These are phyloP conservation scores for Schwanniomyces etchellsii DNA, from an alignment of 1,139 yeast genomes.

Conservation along the genomic window DNA sequence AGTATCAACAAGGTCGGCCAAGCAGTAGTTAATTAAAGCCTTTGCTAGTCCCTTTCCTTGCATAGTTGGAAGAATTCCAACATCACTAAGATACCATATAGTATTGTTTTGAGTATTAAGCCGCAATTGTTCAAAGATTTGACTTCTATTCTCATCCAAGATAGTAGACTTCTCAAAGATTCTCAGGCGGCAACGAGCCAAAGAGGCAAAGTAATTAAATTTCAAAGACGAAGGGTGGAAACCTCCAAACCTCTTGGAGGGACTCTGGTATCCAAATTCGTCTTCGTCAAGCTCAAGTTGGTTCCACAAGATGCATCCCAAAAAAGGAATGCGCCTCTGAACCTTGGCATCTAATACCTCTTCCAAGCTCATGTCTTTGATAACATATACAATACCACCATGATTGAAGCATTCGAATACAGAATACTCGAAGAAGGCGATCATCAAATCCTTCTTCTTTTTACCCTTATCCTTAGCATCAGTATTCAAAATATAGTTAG, in stretches of 20 bases:
- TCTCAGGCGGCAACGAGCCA: constrained; percentile 31
- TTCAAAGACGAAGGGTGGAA: constrained; percentile 26
- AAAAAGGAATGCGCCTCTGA: constrained; percentile 15
- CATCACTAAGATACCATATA: constrained; percentile 37
- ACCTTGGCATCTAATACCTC: constrained; percentile 9
- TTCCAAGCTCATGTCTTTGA: constrained; percentile 31
- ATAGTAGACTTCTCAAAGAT: constrained; percentile 30
- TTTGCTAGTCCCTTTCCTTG: constrained; percentile 37
- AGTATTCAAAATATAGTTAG: constrained; percentile 34
- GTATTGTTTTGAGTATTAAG: constrained; percentile 10
- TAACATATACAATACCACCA: constrained; percentile 27
- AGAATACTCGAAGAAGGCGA: constrained; percentile 31
- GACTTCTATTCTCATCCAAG: constrained; percentile 27
- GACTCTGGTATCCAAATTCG: constrained; percentile 17
- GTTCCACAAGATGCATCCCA: constrained; percentile 37
- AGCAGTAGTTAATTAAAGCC: constrained; percentile 25
- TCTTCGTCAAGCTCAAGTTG: constrained; percentile 23
- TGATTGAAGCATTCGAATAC: constrained; percentile 30
- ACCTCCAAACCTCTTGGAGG: constrained; percentile 14
- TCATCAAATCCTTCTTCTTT: constrained; percentile 28
- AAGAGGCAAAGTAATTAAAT: constrained; percentile 28
- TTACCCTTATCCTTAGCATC: constrained; percentile 11
- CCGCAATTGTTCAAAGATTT: constrained; percentile 13
- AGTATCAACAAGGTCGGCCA: constrained; percentile 14
- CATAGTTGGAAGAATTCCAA: constrained; percentile 36